A percentile compares a stretch with the other conserved stretches of the same genome.
Evolutionary conservation across 192 early-diverging fungal genomes (phyloP).

Genomic region (Coemansia sp.): DNA sequence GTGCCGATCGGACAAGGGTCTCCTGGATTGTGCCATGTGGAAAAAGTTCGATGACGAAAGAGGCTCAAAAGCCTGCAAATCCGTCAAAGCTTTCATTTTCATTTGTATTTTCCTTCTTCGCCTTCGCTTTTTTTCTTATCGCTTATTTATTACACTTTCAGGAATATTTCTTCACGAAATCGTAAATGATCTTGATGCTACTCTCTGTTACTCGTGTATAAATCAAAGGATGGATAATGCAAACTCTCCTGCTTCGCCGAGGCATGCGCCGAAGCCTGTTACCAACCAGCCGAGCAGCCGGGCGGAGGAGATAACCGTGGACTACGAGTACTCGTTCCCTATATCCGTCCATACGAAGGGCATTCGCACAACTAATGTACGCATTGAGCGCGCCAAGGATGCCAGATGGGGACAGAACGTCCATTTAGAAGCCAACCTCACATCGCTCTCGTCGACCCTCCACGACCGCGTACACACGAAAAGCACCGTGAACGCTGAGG

Average conservation of each 20-base stretch:
- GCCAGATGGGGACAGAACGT: constrained; percentile 19
- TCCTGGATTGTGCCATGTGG: background rate
- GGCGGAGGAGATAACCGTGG: constrained; percentile 20
- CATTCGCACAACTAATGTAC: constrained; percentile 44
- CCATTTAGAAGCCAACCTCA: constrained; percentile 23
- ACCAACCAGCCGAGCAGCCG: constrained; percentile 29
- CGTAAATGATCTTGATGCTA: background rate
- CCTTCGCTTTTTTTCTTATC: background rate
- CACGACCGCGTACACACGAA: constrained; percentile 25
- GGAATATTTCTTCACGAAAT: background rate
- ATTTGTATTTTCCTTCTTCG: too few species aligned
- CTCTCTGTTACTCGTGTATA: background rate
- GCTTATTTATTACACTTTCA: background rate
- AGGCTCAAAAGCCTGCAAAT: background rate
- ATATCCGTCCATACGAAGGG: constrained; percentile 30
- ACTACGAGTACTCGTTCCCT: constrained; percentile 25
- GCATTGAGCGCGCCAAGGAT: constrained; percentile 24
- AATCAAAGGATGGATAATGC: background rate
- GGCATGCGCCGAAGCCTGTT: constrained; percentile 6
- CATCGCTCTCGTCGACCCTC: constrained; percentile 42
- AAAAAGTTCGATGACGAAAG: background rate
- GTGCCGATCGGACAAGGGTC: background rate
- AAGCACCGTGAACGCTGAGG: constrained; percentile 15
- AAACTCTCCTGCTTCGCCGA: background rate
- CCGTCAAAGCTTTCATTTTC: background rate